phyloP scores from a whole-genome alignment of 2,329 filamentous ascomycete genomes.

The Orbilia oligospora region DNA sequence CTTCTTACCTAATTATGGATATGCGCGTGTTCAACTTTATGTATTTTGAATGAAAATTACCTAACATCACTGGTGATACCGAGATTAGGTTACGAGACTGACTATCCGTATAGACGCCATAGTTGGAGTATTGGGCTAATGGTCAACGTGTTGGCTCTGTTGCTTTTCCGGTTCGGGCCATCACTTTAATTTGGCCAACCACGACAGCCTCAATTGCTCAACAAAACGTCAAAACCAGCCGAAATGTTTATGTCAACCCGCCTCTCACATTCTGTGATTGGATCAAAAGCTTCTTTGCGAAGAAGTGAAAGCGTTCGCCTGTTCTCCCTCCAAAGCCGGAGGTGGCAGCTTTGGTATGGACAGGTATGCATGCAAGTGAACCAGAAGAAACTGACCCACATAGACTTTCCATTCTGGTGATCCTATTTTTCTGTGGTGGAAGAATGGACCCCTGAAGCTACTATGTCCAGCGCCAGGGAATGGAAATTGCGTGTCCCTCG shows the following conservation, averaged over 20 bases:
- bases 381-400: slow-evolving; percentile 2
- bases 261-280: slow-evolving; percentile 19
- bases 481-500: slow-evolving; percentile 40
- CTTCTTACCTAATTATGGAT: too few species aligned
- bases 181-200: neutral
- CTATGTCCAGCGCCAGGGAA: slow-evolving; percentile 7
- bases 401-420: slow-evolving; percentile 18
- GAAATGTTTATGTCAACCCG: slow-evolving; percentile 2
- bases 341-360: slow-evolving; percentile 23
- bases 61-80: neutral
- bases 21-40: too few species aligned
- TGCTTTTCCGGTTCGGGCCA: neutral
- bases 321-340: slow-evolving; percentile 11
- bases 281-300: slow-evolving; percentile 14
- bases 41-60: neutral
- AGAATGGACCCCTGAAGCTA: slow-evolving; percentile 46
- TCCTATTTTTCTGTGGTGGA: slow-evolving; percentile 33
- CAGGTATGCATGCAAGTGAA: slow-evolving; percentile 18
- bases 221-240: slow-evolving; percentile 7
- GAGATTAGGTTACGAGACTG: too few species aligned
- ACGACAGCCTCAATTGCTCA: slow-evolving; percentile 9
- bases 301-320: slow-evolving; percentile 5
- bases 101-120: neutral
- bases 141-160: slow-evolving; percentile 16
- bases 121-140: neutral